phyloP scores from a whole-genome alignment of 306 rosid species.

The Pyrus betulifolia region DNA sequence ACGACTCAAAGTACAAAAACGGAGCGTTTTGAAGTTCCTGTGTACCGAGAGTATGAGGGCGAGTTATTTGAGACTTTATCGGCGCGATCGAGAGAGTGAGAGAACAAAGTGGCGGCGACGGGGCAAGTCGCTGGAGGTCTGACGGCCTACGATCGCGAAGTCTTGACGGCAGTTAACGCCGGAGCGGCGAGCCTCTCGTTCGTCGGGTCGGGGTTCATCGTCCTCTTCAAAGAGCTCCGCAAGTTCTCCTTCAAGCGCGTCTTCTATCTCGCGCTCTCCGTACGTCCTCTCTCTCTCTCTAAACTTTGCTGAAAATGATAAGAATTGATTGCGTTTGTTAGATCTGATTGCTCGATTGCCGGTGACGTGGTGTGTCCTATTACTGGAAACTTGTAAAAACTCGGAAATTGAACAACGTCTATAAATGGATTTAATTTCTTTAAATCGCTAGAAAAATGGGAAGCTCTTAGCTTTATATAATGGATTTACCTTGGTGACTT shows the following conservation, averaged over 20 bases:
- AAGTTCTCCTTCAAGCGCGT: slow-evolving; percentile 98
- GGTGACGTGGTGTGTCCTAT: not conserved
- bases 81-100: not conserved
- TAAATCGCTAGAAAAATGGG: not conserved
- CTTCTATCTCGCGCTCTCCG: slow-evolving; percentile 90
- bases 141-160: slow-evolving; percentile 52
- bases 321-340: not conserved
- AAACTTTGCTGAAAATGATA: not conserved
- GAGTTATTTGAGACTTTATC: not conserved
- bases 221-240: slow-evolving; percentile 96
- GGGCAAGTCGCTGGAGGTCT: slow-evolving; percentile 37
- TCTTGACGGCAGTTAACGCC: slow-evolving; percentile 50
- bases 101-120: slow-evolving; percentile 33
- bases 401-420: not conserved
- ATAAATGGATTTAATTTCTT: not conserved
- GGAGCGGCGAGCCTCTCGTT: slow-evolving; percentile 86
- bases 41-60: not conserved
- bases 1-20: not conserved
- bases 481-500: not conserved
- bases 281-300: slow-evolving; percentile 21
- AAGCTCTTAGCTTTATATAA: not conserved
- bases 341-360: slow-evolving; percentile 14
- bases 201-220: slow-evolving; percentile 81
- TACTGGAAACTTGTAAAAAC: not conserved
- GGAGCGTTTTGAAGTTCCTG: not conserved